phyloP scores from a whole-genome alignment of 2,329 filamentous ascomycete genomes.

The Epichloe sibirici region DNA sequence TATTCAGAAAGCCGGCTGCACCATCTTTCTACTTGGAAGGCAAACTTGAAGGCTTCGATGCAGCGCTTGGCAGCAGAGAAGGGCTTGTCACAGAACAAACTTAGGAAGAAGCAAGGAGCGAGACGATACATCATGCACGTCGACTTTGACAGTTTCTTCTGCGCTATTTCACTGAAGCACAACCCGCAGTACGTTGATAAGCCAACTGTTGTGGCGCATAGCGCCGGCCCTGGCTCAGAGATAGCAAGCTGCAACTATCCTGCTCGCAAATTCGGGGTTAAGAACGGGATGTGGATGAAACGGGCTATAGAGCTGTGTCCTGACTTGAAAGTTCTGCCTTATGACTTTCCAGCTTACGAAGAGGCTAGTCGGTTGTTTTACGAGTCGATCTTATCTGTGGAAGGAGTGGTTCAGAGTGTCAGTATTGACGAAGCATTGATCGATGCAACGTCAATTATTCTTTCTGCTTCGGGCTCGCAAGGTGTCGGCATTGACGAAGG shows the following conservation, averaged over 20 bases:
- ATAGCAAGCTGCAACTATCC: constrained; percentile 97
- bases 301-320: constrained; percentile 71
- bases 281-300: constrained; percentile 99
- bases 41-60: constrained; percentile 79
- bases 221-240: constrained; percentile 73
- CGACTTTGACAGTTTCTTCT: constrained; percentile 98
- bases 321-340: constrained; percentile 78
- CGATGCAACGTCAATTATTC: constrained; percentile 63
- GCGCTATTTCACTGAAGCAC: constrained; percentile 73
- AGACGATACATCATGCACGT: constrained; percentile 85
- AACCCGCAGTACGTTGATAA: constrained; percentile 64
- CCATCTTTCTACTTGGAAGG: constrained; percentile 94
- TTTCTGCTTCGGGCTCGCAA: constrained; percentile 52
- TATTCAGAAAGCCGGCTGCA: constrained; percentile 92
- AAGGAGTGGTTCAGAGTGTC: constrained; percentile 83
- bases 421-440: constrained; percentile 92
- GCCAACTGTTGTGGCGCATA: constrained; percentile 81
- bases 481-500: constrained; percentile 52
- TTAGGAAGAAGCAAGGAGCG: constrained; percentile 45
- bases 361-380: constrained; percentile 84
- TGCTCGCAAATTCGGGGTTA: constrained; percentile 73
- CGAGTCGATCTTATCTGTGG: constrained; percentile 64
- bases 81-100: constrained; percentile 27
- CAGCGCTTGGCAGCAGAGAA: constrained; percentile 69
- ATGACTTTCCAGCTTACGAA: constrained; percentile 92